These are phyloP conservation scores for Trichoderma asperellum DNA, from an alignment of 2,329 filamentous ascomycete genomes.

Conservation along the genomic window DNA sequence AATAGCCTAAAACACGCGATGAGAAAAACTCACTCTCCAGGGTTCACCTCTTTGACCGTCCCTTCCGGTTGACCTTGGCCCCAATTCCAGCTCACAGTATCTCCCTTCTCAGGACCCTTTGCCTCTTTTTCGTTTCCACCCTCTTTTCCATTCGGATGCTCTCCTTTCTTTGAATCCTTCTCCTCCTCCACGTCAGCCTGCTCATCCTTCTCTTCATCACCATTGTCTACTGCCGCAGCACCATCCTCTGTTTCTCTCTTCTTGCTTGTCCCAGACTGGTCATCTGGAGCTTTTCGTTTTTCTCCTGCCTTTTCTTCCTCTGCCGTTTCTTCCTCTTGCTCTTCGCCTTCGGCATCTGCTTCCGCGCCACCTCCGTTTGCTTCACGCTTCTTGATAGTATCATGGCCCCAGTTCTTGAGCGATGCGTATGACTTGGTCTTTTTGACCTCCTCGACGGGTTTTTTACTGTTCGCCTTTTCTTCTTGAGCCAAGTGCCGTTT, in stretches of 20 bases:
- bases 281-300: constrained; percentile 37
- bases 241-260: constrained; percentile 37
- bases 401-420: constrained; percentile 66
- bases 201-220: not conserved
- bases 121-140: constrained; percentile 2
- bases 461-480: constrained; percentile 59
- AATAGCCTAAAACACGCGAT: not conserved
- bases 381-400: constrained; percentile 50
- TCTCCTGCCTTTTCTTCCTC: constrained; percentile 34
- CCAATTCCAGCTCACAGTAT: constrained; percentile 54
- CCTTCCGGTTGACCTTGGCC: constrained; percentile 49
- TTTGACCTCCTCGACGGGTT: constrained; percentile 49
- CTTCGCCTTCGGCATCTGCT: constrained; percentile 21
- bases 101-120: constrained; percentile 45
- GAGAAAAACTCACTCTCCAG: constrained; percentile 42
- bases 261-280: constrained; percentile 38
- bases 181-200: constrained; percentile 12
- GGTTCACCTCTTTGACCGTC: constrained; percentile 51
- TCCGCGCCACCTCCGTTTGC: constrained; percentile 28
- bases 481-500: constrained; percentile 70
- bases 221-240: not conserved
- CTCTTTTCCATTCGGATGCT: not conserved
- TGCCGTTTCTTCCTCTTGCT: constrained; percentile 10
- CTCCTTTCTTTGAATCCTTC: not conserved
- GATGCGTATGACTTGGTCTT: constrained; percentile 60